Evolutionary conservation across 371 early-diverging fungal species (phyloP).

Genomic region (Mortierella sp.): DNA sequence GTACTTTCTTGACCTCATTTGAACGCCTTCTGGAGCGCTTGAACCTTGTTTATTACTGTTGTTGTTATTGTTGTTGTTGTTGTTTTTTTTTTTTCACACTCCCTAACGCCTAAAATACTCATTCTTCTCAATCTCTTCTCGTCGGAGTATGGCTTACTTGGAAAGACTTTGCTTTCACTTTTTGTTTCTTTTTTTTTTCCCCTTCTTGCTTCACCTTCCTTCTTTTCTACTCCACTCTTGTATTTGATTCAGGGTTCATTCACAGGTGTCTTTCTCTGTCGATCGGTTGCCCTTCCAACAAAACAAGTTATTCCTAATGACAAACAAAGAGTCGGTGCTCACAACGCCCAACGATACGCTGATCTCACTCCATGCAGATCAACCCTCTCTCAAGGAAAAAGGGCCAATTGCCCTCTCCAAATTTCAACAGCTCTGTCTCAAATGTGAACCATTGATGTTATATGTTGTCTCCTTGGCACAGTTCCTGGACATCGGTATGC

Average conservation of each 20-base stretch:
- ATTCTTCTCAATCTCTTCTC: not conserved
- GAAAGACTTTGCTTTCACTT: not conserved
- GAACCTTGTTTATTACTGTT: too few relatives aligned
- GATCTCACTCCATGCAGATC: conserved; percentile 10
- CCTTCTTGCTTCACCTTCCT: not conserved
- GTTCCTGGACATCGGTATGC: conserved; percentile 54
- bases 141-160: not conserved
- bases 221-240: not conserved
- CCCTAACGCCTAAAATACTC: not conserved
- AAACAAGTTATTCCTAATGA: not conserved
- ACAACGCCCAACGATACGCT: conserved; percentile 21
- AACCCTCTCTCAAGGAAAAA: not conserved
- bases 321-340: conserved; percentile 5
- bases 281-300: not conserved
- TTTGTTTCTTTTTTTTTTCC: not conserved
- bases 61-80: too few relatives aligned
- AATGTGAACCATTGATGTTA: conserved; percentile 45
- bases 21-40: not conserved
- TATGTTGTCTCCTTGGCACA: conserved; percentile 55
- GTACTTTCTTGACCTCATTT: too few relatives aligned
- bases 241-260: too few relatives aligned
- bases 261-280: not conserved
- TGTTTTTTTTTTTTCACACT: not conserved
- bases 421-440: conserved; percentile 30
- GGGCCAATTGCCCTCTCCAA: conserved; percentile 11